Evolutionary conservation across 2,329 filamentous ascomycete genomes (phyloP), one percentile per base, ranked within the genome.

Genomic region (Cercospora berteroae): DNA sequence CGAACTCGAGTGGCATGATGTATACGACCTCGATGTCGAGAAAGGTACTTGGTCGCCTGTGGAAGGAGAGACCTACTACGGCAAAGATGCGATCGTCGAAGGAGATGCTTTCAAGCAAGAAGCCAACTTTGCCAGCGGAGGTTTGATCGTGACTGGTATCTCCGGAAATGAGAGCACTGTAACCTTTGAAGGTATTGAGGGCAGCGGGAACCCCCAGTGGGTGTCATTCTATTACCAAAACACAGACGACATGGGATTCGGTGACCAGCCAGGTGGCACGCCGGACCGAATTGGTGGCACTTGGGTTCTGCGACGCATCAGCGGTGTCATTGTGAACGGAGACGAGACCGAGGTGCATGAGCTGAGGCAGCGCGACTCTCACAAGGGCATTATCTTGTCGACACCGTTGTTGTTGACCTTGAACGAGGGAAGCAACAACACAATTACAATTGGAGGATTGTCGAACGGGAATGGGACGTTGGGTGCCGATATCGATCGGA

Each of bases 201-300:
- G 85, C 8, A 77, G 78, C 0, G 84, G 84, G 2, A 81, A 82
- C 65, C 81, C 82, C 1, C 85, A 87, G 73, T 87, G 84, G 84
- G 81, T 87, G 1, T 85, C 84, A 0, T 87, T 87, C 74, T 84
- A 86, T 74, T 86, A 86, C 70, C 84, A 87, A 68, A 86, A 88
- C 74, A 87, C 80, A 2, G 86, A 88, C 60, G 86, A 88, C 66
- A 87, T 87, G 84, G 86, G 86, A 2, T 88, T 86, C 64, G 86
- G 86, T 0, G 80, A 81, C 66, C 80, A 81, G 68, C 75, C 87
- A 1, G 83, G 82, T 52, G 87, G 87, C 5, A 77, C 79, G 0
- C 87, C 87, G 0, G 86, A 89, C 72, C 83, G 87, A 6, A 88
- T 89, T 64, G 84, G 84, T 5, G 86, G 87, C 0, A 77, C 80